phyloP scores from a whole-genome alignment of 352 stramenopile genomes.

The Phytophthora sojae region DNA sequence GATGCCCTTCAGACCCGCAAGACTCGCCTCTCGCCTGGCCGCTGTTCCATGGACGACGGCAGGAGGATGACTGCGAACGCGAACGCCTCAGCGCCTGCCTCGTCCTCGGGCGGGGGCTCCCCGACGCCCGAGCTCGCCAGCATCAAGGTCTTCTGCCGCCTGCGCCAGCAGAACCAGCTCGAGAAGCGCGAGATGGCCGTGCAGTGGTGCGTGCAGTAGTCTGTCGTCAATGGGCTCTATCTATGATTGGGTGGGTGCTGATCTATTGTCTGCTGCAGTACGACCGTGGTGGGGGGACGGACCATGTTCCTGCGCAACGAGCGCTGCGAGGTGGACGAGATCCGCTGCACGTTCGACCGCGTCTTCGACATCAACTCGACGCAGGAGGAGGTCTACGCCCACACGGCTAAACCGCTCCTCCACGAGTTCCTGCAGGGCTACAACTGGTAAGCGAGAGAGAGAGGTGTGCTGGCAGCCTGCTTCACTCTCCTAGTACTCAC shows the following conservation, averaged over 20 bases:
- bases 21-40: neutral
- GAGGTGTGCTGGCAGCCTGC: neutral
- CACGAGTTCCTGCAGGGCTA: slow-evolving; percentile 75
- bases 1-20: slow-evolving; percentile 2
- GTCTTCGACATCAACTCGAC: slow-evolving; percentile 69
- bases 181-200: slow-evolving; percentile 69
- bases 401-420: slow-evolving; percentile 71
- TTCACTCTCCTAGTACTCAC: neutral
- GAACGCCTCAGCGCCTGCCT: slow-evolving; percentile 12
- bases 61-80: slow-evolving; percentile 33
- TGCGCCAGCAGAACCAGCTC: slow-evolving; percentile 80
- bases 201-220: slow-evolving; percentile 50
- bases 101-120: neutral
- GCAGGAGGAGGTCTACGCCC: slow-evolving; percentile 75
- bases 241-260: neutral
- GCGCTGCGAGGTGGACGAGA: slow-evolving; percentile 77
- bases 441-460: slow-evolving; percentile 57
- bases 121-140: slow-evolving; percentile 27
- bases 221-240: neutral
- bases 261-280: slow-evolving; percentile 33
- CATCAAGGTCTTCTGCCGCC: slow-evolving; percentile 83
- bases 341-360: slow-evolving; percentile 77
- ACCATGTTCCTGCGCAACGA: slow-evolving; percentile 72
- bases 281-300: slow-evolving; percentile 63
- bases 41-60: slow-evolving; percentile 31